Evolutionary conservation across 179 eudicot species (phyloP).

Genomic region (Beta corolliflora): DNA sequence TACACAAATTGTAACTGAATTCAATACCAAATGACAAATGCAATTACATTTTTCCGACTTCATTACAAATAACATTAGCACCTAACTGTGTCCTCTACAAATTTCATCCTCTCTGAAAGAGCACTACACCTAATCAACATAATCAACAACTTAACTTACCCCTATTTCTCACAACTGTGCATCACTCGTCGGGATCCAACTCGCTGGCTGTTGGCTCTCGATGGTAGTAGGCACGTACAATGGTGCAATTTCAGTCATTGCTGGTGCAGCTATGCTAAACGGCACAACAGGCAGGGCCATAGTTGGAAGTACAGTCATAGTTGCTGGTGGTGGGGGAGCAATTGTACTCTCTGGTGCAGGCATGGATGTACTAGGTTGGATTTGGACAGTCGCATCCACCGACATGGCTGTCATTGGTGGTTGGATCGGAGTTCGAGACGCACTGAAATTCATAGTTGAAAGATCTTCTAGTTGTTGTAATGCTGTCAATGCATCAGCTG

Average conservation of each 20-base stretch:
- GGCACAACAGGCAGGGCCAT: conserved; percentile 15
- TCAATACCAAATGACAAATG: conserved; percentile 21
- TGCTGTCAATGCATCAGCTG: conserved; percentile 41
- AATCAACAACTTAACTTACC: conserved; percentile 17
- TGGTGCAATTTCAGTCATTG: conserved; percentile 17
- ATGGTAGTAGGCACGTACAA: conserved; percentile 15
- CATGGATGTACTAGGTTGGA: conserved; percentile 10
- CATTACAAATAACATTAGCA: conserved; percentile 31
- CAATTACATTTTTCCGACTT: conserved; percentile 6
- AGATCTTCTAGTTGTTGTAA: conserved; percentile 58
- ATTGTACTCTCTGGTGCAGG: conserved; percentile 1
- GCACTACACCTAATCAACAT: conserved; percentile 28
- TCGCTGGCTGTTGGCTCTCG: conserved; percentile 22
- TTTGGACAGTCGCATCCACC: neutral
- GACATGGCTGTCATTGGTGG: conserved; percentile 3
- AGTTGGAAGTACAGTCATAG: neutral
- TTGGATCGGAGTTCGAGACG: neutral
- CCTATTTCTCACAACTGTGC: conserved; percentile 1
- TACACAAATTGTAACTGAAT: conserved; percentile 11
- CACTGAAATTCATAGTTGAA: conserved; percentile 22
- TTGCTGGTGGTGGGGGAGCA: neutral
- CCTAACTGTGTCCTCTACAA: conserved; percentile 30
- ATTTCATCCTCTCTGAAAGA: conserved; percentile 26
- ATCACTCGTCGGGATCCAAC: conserved; percentile 25
- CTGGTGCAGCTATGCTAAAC: conserved; percentile 2